These are phyloP conservation scores for Flaveria robusta DNA, from an alignment of 129 eudicot species.

Conservation along the genomic window DNA sequence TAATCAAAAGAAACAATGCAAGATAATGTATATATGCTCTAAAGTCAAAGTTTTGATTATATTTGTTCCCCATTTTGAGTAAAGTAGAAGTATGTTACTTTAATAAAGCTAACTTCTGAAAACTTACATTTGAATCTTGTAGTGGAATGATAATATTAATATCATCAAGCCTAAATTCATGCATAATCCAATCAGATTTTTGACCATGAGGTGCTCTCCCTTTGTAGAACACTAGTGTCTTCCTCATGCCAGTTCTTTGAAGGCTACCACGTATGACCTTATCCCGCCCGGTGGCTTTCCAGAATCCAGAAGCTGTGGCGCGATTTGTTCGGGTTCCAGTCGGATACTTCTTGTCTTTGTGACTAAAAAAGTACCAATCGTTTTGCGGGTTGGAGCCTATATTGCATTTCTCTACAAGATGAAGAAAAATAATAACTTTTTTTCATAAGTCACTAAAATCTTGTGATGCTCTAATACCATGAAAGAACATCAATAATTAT, in stretches of 20 bases:
- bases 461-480: too few species aligned
- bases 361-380: slow-evolving; percentile 84
- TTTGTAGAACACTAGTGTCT: slow-evolving; percentile 79
- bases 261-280: slow-evolving; percentile 61
- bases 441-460: not conserved
- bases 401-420: slow-evolving; percentile 57
- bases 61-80: slow-evolving; percentile 4
- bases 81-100: slow-evolving; percentile 6
- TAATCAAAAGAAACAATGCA: not conserved
- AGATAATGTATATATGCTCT: not conserved
- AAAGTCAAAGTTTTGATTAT: slow-evolving; percentile 3
- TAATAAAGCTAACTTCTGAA: not conserved
- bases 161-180: slow-evolving; percentile 67
- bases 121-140: slow-evolving; percentile 38
- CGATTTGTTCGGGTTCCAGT: slow-evolving; percentile 82
- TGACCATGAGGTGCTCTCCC: slow-evolving; percentile 94
- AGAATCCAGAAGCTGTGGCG: slow-evolving; percentile 76
- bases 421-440: not conserved
- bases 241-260: slow-evolving; percentile 75
- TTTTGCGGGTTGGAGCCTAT: slow-evolving; percentile 75
- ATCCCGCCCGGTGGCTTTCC: slow-evolving; percentile 93
- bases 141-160: slow-evolving; percentile 13
- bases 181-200: slow-evolving; percentile 88
- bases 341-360: slow-evolving; percentile 87
- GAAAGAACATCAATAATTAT: too few species aligned